Base-by-base conservation (phyloP, 139 green algal genomes). In the Deuterostichococcus epilithicus region DNA sequence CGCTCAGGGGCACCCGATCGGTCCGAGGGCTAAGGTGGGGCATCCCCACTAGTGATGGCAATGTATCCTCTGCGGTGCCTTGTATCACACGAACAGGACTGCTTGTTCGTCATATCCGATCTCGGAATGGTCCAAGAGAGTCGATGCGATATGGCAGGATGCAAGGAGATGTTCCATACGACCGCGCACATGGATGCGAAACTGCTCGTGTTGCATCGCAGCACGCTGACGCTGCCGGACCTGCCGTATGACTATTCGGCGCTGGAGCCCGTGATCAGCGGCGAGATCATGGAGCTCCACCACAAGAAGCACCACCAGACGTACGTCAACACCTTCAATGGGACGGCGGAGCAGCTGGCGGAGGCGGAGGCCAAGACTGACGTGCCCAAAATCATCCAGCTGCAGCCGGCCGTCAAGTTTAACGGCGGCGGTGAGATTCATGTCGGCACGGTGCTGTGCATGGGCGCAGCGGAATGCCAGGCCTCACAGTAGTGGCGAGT, bases 261-360 rank as follows among this genome's bases (percentile, higher is more conserved):
- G 0, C 84, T 99, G 47, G 87, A 97, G 83, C 95, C 95, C 0
- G 86, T 92, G 33, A 97, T 99, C 69, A 91, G 78, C 47, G 90
- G 76, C 18, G 90, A 97, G 76, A 99, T 99, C 85, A 99, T 99
- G 95, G 83, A 98, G 84, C 81, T 99, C 72, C 95, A 99, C 79
- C 95, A 98, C 83, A 76, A 70, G 3, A 98, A 98, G 84, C 95
- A 99, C 75, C 92, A 97, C 68, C 88, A 93, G 69, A 76, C 90
- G 1, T 99, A 99, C 66, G 88, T 99, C 13, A 93, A 83, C 32
- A 92, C 90, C 70, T 87, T 93, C 42, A 99, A 99, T 86, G 88
- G 84, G 42, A 86, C 92, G 0, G 74, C 93, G 36, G 90, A 97
- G 76, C 82, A 98, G 82, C 89, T 89, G 35, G 76, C 81, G 35